Evolutionary conservation across 2,329 filamentous ascomycete genomes (phyloP), one percentile per base, ranked within the genome.

Genomic region (Metarhizium album): DNA sequence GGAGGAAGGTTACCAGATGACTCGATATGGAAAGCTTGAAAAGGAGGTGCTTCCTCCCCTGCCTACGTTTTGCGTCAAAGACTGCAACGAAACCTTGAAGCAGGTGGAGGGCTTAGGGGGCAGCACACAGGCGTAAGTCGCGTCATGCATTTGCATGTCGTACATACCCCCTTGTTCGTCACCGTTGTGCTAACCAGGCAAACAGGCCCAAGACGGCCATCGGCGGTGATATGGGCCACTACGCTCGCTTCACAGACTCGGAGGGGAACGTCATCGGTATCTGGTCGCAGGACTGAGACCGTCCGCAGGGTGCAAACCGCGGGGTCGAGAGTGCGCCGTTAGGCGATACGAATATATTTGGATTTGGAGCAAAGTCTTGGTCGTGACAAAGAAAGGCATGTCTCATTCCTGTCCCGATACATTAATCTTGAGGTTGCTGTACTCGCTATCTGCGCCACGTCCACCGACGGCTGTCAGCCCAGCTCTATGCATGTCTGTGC

Each of bases 211-310:
- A 69, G 59, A 69, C 64, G 4, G 58, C 57, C 20, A 66, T 68
- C 51, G 62, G 60, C 22, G 59, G 58, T 13, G 57, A 55, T 13
- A 66, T 65, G 64, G 68, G 67, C 1, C 60, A 56, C 52, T 66
- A 64, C 53, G 66, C 65, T 35, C 62, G 66, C 2, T 62, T 70
- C 40, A 55, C 69, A 45, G 67, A 70, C 53, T 60, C 60, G 9
- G 68, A 71, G 57, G 67, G 64, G n/a, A 70, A 70, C 52, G 55
- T 67, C 58, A 58, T 67, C 42, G 63, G 66, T 24, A 53, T 66
- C 31, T 68, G 62, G 64, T 62, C 64, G 47, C 58, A 60, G 52
- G 56, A 62, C 23, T 64, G 56, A 60, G 20, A n/a, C n/a, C n/a
- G n/a, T n/a, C n/a, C n/a, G n/a, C n/a, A n/a, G n/a, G n/a, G n/a